Evolutionary conservation across 495 filamentous ascomycete species (phyloP), one percentile per base, ranked within the genome.

Genomic region (Penicillium herquei): DNA sequence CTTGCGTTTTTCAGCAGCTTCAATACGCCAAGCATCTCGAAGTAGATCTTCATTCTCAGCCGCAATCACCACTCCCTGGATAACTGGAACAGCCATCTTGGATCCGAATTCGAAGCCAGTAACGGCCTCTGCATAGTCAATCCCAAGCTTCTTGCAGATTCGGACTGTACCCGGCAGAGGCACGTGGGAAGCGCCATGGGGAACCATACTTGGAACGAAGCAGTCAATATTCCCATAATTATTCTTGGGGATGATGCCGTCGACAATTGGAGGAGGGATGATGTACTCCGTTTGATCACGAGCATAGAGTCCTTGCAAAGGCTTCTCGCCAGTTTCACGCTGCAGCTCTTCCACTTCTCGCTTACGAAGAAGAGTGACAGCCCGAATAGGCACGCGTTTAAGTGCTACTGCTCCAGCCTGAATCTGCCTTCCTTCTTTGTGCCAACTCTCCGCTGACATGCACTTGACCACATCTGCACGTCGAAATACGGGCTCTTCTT

Each of bases 221-320:
- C 96, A 85, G 71, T 99, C 95, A 57, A 97, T 97, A 67, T 99
- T 99, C 7, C 93, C 92, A 64, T 91, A 99, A 37, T 87, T 84
- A 64, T 99, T 99, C 70, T 90, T 93, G 6, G 93, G 95, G 49
- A 99, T 96, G 7, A 86, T 75, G 4, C 94, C 95, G 62, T 96
- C 81, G 39, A 89, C 88, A 6, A 92, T 91, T 13, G 89, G 86
- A 1, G 94, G 91, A 9, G 76, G 74, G 56, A 94, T 90, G 66
- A 96, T 96, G 80, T 87, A 96, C 48, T 92, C 87, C 0, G 93
- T 98, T 71, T 98, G 94, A n/a, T 88, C 81, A 39, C 78, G 72
- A 31, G 88, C 81, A 72, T 92, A 98, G 2, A 98, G 73, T 0
- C 91, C 92, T 65, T 98, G 94, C 64, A 88, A 79, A 8, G 90